phyloP scores from a whole-genome alignment of 23 red algal species.

The Gracilariopsis chorda region DNA sequence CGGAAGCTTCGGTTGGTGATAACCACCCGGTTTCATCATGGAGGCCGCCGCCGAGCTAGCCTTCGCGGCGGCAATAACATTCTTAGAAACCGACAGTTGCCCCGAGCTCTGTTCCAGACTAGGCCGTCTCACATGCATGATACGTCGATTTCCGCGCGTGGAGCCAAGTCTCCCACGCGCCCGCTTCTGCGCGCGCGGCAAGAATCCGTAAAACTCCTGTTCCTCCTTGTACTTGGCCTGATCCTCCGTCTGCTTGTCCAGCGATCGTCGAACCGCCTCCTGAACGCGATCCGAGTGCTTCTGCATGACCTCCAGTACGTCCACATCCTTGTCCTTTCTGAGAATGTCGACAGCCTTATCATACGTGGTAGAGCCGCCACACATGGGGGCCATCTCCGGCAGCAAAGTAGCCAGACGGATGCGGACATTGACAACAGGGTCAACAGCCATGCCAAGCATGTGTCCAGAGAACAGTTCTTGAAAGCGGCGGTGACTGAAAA shows the following conservation, averaged over 20 bases:
- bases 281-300: slow-evolving; percentile 16
- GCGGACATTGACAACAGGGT: slow-evolving; percentile 78
- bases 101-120: slow-evolving; percentile 65
- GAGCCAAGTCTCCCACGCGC: slow-evolving; percentile 27
- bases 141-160: slow-evolving; percentile 37
- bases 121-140: slow-evolving; percentile 44
- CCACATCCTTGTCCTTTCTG: slow-evolving; percentile 53
- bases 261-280: background rate
- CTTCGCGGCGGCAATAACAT: slow-evolving; percentile 51
- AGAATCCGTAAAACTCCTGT: slow-evolving; percentile 62
- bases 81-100: slow-evolving; percentile 56
- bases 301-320: slow-evolving; percentile 46
- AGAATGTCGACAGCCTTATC: slow-evolving; percentile 40
- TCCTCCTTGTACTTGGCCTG: slow-evolving; percentile 42
- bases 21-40: background rate
- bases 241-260: slow-evolving; percentile 1
- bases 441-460: slow-evolving; percentile 58
- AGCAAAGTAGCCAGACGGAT: slow-evolving; percentile 68
- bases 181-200: slow-evolving; percentile 38
- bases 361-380: slow-evolving; percentile 20
- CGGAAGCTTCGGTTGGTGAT: slow-evolving; percentile 14
- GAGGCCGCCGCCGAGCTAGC: slow-evolving; percentile 63
- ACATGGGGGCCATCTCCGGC: slow-evolving; percentile 46
- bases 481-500: slow-evolving; percentile 64
- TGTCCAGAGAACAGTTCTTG: slow-evolving; percentile 71